A percentile compares a stretch with the other conserved stretches of the same genome.
Evolutionary conservation across 345 rosid species (phyloP).

Genomic region (Arabidopsis arenosa): DNA sequence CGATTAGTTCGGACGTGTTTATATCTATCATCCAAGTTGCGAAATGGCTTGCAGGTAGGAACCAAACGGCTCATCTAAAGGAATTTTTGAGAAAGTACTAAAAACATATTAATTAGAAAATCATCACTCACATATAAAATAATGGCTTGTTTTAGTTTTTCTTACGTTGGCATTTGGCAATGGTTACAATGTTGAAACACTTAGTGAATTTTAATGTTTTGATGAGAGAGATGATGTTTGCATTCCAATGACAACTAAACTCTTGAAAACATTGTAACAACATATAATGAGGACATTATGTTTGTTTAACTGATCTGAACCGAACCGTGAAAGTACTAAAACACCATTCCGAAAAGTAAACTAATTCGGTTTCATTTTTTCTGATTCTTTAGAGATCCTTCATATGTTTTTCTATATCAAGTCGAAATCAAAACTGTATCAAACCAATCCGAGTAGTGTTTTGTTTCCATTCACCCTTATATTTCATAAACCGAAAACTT

Average conservation of each 20-base stretch:
- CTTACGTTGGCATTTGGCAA: too few relatives aligned
- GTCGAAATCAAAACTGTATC: conserved; percentile 20
- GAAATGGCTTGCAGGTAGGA: not conserved
- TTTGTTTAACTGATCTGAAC: not conserved
- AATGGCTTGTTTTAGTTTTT: too few relatives aligned
- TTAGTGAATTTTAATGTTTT: too few relatives aligned
- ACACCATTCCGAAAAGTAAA: not conserved
- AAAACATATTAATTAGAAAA: too few relatives aligned
- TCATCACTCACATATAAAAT: too few relatives aligned
- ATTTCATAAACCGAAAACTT: not conserved
- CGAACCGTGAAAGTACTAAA: not conserved
- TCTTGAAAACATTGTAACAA: not conserved
- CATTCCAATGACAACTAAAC: not conserved
- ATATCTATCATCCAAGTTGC: not conserved
- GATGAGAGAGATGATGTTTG: not conserved
- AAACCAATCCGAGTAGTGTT: conserved; percentile 12
- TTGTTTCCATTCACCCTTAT: not conserved
- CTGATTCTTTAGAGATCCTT: conserved; percentile 8
- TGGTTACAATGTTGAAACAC: too few relatives aligned
- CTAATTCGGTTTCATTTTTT: not conserved
- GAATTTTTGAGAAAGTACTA: too few relatives aligned
- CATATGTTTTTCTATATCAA: not conserved
- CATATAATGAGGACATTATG: not conserved
- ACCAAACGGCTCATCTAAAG: not conserved
- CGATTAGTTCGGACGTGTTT: not conserved